A percentile compares a stretch with the other conserved stretches of the same genome.
These are phyloP conservation scores for Hymenoscyphus linearis DNA, from an alignment of 2,329 filamentous ascomycete genomes.

Conservation along the genomic window DNA sequence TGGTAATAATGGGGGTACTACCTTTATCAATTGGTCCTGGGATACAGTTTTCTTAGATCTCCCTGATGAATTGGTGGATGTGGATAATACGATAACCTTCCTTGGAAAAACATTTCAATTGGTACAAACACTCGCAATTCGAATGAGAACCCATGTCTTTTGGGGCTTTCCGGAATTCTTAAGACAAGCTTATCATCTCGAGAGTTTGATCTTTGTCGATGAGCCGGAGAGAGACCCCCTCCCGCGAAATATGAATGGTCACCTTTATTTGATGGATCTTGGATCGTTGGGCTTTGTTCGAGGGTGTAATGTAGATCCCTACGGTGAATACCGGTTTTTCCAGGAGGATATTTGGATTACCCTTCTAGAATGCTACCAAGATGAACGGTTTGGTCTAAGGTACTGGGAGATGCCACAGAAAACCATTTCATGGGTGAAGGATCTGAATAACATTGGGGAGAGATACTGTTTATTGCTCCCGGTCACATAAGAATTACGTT, in stretches of 20 bases:
- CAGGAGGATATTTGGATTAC: conserved; percentile 4
- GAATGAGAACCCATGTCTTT: background rate
- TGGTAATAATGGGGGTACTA: background rate
- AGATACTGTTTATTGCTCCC: conserved; percentile 9
- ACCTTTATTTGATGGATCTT: conserved; percentile 9
- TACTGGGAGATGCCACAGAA: conserved; percentile 8
- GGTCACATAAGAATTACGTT: background rate
- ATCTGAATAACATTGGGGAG: conserved; percentile 4
- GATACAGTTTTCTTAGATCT: background rate
- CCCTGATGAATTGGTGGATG: background rate
- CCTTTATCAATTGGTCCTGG: background rate
- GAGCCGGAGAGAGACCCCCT: conserved; percentile 4
- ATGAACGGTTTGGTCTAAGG: conserved; percentile 2
- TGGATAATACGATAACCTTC: background rate
- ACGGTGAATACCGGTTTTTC: conserved; percentile 2
- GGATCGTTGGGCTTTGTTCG: conserved; percentile 7
- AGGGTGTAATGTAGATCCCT: conserved; percentile 5
- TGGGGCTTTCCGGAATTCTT: background rate
- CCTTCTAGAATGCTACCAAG: background rate
- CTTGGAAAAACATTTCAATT: background rate
- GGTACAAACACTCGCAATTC: background rate
- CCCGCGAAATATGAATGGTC: conserved; percentile 2
- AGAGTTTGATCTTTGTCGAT: conserved; percentile 4
- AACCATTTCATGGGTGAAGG: conserved; percentile 7
- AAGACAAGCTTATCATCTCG: background rate